Conservation (phyloP, 345 rosid genomes). For the Fremontodendron californicum region DNA sequence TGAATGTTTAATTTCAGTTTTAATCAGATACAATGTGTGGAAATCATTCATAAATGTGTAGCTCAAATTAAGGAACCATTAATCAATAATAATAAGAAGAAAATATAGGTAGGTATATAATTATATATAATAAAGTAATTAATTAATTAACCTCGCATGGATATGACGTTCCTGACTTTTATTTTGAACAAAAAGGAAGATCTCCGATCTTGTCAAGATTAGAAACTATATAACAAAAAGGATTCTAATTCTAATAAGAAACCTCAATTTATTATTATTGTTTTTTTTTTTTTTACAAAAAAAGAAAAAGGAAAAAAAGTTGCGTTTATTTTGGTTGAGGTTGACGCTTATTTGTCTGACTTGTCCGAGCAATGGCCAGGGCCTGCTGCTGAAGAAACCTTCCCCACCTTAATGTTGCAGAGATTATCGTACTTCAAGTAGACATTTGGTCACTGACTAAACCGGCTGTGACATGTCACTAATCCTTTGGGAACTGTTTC, state of each 20-base stretch:
- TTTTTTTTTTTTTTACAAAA: no score
- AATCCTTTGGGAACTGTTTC: constrained; percentile 3
- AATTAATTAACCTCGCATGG: neutral
- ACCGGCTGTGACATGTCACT: constrained; percentile 42
- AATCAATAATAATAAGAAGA: neutral
- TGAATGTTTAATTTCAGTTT: neutral
- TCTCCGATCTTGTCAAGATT: no score
- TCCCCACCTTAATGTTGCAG: constrained; percentile 7
- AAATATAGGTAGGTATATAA: neutral
- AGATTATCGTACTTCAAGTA: constrained; percentile 28
- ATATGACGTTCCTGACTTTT: neutral
- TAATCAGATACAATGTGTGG: no score
- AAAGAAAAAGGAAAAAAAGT: neutral
- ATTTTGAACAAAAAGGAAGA: no score
- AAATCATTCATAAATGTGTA: neutral
- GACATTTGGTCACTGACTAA: constrained; percentile 20
- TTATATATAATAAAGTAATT: no score
- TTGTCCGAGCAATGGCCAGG: neutral
- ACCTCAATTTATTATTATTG: no score
- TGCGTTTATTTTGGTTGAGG: neutral
- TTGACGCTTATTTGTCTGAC: constrained; percentile 4
- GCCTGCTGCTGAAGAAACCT: neutral
- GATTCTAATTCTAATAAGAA: no score
- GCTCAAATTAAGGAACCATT: neutral
- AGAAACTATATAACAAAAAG: no score